Base-by-base conservation (phyloP, 768 basidiomycete species). In the Hortiboletus flavorubellus region DNA sequence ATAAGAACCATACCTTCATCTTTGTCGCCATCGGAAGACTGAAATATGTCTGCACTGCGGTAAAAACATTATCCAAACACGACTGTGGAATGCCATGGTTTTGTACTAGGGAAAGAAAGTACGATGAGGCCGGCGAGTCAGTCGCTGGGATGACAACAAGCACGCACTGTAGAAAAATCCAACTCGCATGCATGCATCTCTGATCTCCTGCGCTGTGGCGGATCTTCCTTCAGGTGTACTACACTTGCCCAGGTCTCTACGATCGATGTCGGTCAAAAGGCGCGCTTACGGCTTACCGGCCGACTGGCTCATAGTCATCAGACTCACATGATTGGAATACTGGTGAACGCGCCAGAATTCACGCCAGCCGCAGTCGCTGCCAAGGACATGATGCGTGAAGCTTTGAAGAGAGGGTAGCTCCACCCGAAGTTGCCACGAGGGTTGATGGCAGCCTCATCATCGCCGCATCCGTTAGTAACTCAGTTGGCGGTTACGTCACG, bases 161-260 rank as follows among this genome's bases (percentile, higher is more conserved):
- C 73, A n/a, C n/a, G 21, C 58, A 88, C 87, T 81, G 63, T 93
- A 94, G 68, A 94, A 89, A 67, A 95, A 93, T 1, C 92, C 92
- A 7, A 90, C 89, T 49, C 82, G 78, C 52, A 90, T 83, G 59
- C 89, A 92, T 0, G 92, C 91, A 59, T 88, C 78, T 50, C 86
- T 77, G 41, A 94, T 79, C 58, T 81, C 70, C 21, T 72, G 64
- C 0, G 84, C 89, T 2, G 93, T 69, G 2, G 66, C 69, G 48
- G 66, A 64, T 39, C 80, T 77, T 23, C 72, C 67, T 35, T 70
- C 62, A 16, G 52, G 56, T 8, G 61, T 68, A 46, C 35, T 45
- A 10, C 61, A 59, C 45, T 47, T 59, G 35, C 58, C 45, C 3
- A 70, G 37, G 37, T 70, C 64, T 33, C 70, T 70, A 8, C 8